Conservation (phyloP, 768 basidiomycete genomes). For the Boletus rufocinnamomeus region DNA sequence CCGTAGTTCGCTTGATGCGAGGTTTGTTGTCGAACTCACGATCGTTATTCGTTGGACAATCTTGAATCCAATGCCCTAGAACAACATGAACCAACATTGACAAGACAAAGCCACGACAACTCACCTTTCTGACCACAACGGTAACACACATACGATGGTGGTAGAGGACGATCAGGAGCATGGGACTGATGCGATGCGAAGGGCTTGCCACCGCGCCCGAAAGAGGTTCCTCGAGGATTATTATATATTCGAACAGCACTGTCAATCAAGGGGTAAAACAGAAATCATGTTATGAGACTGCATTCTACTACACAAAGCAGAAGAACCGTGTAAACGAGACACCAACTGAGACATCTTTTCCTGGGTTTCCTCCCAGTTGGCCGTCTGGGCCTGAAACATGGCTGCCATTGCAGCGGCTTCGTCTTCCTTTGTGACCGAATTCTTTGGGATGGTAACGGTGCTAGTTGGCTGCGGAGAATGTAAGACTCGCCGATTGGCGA, state of each 20-base stretch:
- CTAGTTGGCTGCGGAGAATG: conserved; percentile 39
- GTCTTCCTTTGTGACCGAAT: conserved; percentile 59
- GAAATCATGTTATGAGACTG: conserved; percentile 71
- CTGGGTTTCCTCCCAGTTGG: conserved; percentile 98
- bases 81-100: conserved; percentile 7
- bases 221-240: conserved; percentile 66
- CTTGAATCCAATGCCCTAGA: conserved; percentile 98
- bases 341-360: conserved; percentile 99
- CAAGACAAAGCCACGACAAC: conserved; percentile 13
- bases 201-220: conserved; percentile 60
- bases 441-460: conserved; percentile 37
- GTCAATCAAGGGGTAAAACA: conserved; percentile 39
- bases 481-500: conserved; percentile 30
- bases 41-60: conserved; percentile 97
- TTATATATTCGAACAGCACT: conserved; percentile 71
- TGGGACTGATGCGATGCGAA: conserved; percentile 46
- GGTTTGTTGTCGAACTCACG: conserved; percentile 93
- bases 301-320: conserved; percentile 65
- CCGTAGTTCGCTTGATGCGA: conserved; percentile 96
- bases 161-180: conserved; percentile 75
- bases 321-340: conserved; percentile 55
- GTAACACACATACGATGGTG: conserved; percentile 97
- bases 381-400: conserved; percentile 93
- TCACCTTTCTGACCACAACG: conserved; percentile 97
- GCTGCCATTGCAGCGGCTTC: conserved; percentile 97